Conservation (phyloP, 306 rosid species). For the Potentilla sterilis region DNA sequence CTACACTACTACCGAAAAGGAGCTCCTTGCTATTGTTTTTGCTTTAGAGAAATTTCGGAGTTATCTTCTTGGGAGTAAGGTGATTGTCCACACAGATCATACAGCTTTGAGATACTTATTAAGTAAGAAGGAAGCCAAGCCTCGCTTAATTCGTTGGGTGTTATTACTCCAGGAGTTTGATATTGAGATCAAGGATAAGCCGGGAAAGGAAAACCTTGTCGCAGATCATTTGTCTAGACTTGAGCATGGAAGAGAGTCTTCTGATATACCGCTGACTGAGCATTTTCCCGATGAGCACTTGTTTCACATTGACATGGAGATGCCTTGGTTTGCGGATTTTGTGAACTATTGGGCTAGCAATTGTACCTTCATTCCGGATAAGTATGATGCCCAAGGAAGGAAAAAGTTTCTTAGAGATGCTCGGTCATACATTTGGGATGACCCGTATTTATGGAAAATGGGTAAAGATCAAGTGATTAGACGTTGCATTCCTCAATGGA, state of each 20-base stretch:
- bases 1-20: not conserved
- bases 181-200: not conserved
- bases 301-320: no score
- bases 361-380: not conserved
- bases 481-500: not conserved
- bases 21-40: not conserved
- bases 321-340: no score
- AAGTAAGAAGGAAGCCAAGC: not conserved
- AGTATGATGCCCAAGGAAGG: not conserved
- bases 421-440: not conserved
- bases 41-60: not conserved
- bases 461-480: not conserved
- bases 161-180: not conserved
- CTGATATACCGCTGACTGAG: not conserved
- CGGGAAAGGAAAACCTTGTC: not conserved
- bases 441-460: not conserved
- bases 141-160: not conserved
- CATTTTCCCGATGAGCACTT: no score
- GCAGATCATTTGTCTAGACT: not conserved
- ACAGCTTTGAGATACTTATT: not conserved
- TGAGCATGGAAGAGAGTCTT: not conserved
- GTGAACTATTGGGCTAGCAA: not conserved
- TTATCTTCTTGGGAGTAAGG: not conserved
- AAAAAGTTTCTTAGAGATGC: not conserved
- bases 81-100: not conserved